phyloP scores from a whole-genome alignment of 2,329 filamentous ascomycete genomes.

The Phyllosticta citrichinensis region DNA sequence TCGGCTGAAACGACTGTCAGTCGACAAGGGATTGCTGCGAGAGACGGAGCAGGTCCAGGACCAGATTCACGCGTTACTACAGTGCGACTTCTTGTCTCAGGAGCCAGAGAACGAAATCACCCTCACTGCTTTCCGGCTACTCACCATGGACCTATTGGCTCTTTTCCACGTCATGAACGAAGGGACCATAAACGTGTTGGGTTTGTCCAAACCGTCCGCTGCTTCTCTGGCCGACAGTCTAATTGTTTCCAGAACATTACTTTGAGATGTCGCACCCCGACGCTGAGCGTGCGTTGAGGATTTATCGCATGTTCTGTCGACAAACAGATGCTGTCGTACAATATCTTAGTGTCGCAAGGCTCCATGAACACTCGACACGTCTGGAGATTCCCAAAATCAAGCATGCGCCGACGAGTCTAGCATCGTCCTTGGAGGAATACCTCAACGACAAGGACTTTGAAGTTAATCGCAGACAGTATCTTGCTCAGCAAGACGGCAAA shows the following conservation, averaged over 20 bases:
- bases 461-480: constrained; percentile 79
- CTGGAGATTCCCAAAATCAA: constrained; percentile 95
- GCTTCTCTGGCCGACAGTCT: constrained; percentile 11
- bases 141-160: constrained; percentile 80
- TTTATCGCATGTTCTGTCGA: constrained; percentile 84
- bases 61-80: constrained; percentile 74
- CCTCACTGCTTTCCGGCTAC: constrained; percentile 79
- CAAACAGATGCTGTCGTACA: constrained; percentile 90
- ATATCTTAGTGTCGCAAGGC: constrained; percentile 75
- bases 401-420: constrained; percentile 87
- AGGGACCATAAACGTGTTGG: constrained; percentile 90
- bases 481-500: constrained; percentile 74
- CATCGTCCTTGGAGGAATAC: constrained; percentile 86
- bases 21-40: constrained; percentile 84
- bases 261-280: constrained; percentile 97
- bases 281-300: constrained; percentile 79
- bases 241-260: constrained; percentile 61
- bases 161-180: constrained; percentile 95
- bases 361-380: constrained; percentile 84
- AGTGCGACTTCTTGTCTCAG: constrained; percentile 80
- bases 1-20: constrained; percentile 70
- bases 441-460: constrained; percentile 93
- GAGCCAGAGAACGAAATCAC: constrained; percentile 96
- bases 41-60: constrained; percentile 87
- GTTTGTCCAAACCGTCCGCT: constrained; percentile 40